These are phyloP conservation scores for Cucumis melo DNA, from an alignment of 306 rosid genomes.

Conservation along the genomic window DNA sequence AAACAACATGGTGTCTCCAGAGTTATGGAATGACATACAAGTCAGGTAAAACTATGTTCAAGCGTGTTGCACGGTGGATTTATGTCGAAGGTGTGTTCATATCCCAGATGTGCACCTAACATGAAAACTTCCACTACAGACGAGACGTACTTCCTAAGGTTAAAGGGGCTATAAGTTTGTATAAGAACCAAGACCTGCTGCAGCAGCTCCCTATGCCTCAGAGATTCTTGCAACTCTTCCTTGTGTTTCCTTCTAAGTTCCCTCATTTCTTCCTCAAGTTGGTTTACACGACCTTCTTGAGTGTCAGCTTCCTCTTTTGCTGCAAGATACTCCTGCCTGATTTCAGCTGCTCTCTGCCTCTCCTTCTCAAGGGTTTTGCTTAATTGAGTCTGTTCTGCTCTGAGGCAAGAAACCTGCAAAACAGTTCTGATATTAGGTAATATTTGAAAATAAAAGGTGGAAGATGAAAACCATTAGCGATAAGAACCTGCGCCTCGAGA, in stretches of 20 bases:
- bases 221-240: conserved; percentile 83
- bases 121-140: not conserved
- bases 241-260: conserved; percentile 74
- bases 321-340: conserved; percentile 91
- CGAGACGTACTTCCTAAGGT: not conserved
- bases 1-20: not conserved
- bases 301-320: conserved; percentile 98
- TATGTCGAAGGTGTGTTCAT: not conserved
- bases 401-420: conserved; percentile 87
- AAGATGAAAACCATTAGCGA: conserved; percentile 15
- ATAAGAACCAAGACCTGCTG: conserved; percentile 60
- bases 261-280: conserved; percentile 75
- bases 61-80: not conserved
- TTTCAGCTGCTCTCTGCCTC: conserved; percentile 97
- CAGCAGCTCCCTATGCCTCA: conserved; percentile 71
- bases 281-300: conserved; percentile 82
- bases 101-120: not conserved
- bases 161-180: not conserved
- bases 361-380: conserved; percentile 95
- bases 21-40: not conserved
- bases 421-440: conserved; percentile 20
- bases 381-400: conserved; percentile 91
- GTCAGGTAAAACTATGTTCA: not conserved
- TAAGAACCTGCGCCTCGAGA: conserved; percentile 95
- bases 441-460: not conserved